Evolutionary conservation across 2,329 filamentous ascomycete genomes (phyloP), one percentile per base, ranked within the genome.

Genomic region (Aspergillus nomiae): DNA sequence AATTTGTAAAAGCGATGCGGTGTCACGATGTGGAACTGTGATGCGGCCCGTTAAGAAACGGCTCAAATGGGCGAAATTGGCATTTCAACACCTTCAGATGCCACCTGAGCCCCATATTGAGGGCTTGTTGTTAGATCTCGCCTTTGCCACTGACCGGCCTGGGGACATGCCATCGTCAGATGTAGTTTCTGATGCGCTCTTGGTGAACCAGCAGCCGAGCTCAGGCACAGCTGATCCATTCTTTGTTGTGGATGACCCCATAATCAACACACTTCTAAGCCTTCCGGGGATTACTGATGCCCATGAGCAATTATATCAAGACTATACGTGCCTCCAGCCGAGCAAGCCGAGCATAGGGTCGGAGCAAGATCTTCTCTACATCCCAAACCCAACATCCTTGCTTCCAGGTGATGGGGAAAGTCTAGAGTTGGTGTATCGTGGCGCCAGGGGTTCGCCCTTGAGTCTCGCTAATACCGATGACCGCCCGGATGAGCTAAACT

Each of bases 11-110:
- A 50, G 30, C 4, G 51, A 61, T 16, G 28, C 34, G n/a, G 53
- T 61, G 5, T 14, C 21, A 12, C 38, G 59, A 14, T 28, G 36
- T 12, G 59, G 59, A 28, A n/a, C 59, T 5, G 43, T 58, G n/a
- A 32, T 59, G 14, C 56, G 50, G 19, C 36, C 60, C 11, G 38
- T 58, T n/a, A 62, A 59, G 26, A 62, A 59, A 30, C 56, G 60
- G 9, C 28, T 61, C 9, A 61, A 61, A 34, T 28, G 43, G 26
- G 43, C 50, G 26, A 59, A 59, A 28, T 30, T 59, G 12, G 60
- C 60, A 24, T 34, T 46, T 53, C 50, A 53, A 34, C n/a, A 30
- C 26, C n/a, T 53, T 9, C 16, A 34, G 19, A 11, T 28, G 11
- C 28, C 9, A 11, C 28, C 45, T 16, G 21, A 48, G 28, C 21